Evolutionary conservation across 2,329 filamentous ascomycete genomes (phyloP).

Genomic region (Gaeumannomyces tritici): DNA sequence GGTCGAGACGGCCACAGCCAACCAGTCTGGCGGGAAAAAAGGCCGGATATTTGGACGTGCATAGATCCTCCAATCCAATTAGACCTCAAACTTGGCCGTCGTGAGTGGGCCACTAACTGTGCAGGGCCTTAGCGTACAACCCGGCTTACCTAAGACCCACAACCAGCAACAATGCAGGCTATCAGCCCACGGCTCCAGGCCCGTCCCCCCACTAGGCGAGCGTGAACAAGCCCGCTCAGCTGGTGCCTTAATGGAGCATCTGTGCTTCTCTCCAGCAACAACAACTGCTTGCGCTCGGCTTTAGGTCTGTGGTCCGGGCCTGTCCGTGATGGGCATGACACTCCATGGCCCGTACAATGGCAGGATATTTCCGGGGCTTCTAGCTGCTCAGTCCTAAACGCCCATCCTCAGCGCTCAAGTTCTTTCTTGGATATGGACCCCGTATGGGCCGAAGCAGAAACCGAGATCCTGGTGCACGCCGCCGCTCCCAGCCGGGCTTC

Average conservation of each 20-base stretch:
- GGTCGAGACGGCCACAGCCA: neutral
- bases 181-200: no score
- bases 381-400: neutral
- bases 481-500: slow-evolving; percentile 36
- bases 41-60: no score
- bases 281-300: neutral
- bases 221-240: no score
- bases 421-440: neutral
- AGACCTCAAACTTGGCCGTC: neutral
- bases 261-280: neutral
- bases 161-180: no score
- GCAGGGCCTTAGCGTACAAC: no score
- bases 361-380: neutral
- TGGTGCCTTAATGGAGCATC: no score
- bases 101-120: no score
- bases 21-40: neutral
- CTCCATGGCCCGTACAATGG: no score
- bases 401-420: neutral
- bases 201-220: no score
- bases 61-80: neutral
- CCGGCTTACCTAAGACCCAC: no score
- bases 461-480: slow-evolving; percentile 48
- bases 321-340: neutral
- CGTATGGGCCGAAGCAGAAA: neutral
- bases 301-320: no score